Evolutionary conservation across 202 grass and related monocot genomes (phyloP), one percentile per base, ranked within the genome.

Genomic region (Setaria viridis): DNA sequence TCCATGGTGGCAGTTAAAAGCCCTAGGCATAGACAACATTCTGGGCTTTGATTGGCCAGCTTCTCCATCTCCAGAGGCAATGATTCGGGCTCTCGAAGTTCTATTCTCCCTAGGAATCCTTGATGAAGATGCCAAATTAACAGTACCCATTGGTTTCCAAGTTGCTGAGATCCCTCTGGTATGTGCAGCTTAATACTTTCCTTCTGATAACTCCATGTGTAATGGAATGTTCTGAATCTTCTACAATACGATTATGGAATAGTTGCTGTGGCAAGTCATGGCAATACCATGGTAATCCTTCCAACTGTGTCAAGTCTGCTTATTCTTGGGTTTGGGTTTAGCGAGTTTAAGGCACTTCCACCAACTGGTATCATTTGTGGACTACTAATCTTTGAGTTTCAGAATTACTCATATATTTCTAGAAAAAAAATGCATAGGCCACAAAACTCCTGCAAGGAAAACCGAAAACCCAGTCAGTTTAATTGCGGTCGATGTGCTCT

Each of bases 31-130:
- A 94, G 95, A 98, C 79, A 98, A 98, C 82, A 94, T 98, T 89
- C 78, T 98, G 78, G 93, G 95, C 19, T 98, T 98, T 86, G 93
- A 98, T 95, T 98, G 95, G 95, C 86, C 94, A 78, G 88, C 95
- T 87, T 94, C 95, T 91, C 95, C 95, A 88, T 91, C 95, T 69
- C 85, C 91, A 54, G 95, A 95, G 77, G 91, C 95, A 89, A 95
- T 95, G 93, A 85, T 94, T 46, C 91, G 95, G 25, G 95, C 90
- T 84, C 89, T 98, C 21, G 95, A 98, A 89, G 84, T 95, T 89
- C 83, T 98, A 21, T 98, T 92, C 83, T 98, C 91, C 63, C 79
- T 98, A 20, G 91, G 91, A 70, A 98, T 98, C 82, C 84, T 98
- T 62, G 91, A 98, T 88, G 91, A 91, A 89, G 95, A 98, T 89